A percentile compares a stretch with the other conserved stretches of the same genome.
These are phyloP conservation scores for Populus tremula DNA, from an alignment of 345 rosid genomes.

Conservation along the genomic window DNA sequence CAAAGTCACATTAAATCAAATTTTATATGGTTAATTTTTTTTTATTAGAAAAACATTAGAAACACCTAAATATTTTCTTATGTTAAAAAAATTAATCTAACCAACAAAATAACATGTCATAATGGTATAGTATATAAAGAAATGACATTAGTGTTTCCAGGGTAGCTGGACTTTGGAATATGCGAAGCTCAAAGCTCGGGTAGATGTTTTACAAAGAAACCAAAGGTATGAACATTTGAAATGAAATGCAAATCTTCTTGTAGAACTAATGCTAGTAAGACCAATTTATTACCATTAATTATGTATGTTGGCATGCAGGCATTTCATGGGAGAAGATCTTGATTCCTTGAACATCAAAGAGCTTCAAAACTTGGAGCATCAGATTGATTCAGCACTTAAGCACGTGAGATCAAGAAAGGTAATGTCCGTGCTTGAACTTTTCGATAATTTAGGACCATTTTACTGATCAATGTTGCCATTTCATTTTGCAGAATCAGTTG, in stretches of 20 bases:
- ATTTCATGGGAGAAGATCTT: slow-evolving; percentile 86
- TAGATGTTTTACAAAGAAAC: slow-evolving; percentile 80
- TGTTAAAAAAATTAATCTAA: too few relatives aligned
- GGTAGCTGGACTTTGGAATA: slow-evolving; percentile 79
- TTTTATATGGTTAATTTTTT: not conserved
- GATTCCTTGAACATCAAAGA: slow-evolving; percentile 64
- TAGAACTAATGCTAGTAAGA: too few relatives aligned
- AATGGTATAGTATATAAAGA: not conserved
- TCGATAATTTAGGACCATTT: too few relatives aligned
- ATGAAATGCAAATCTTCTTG: too few relatives aligned
- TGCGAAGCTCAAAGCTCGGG: slow-evolving; percentile 86
- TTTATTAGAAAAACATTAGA: not conserved
- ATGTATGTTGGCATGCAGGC: slow-evolving; percentile 36
- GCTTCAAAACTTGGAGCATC: slow-evolving; percentile 81
- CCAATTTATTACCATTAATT: too few relatives aligned
- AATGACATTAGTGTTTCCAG: slow-evolving; percentile 27
- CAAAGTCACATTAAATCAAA: too few relatives aligned
- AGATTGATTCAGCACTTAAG: slow-evolving; percentile 70
- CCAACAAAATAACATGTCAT: too few relatives aligned
- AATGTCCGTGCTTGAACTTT: not conserved
- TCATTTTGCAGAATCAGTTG: slow-evolving; percentile 57
- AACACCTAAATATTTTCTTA: too few relatives aligned
- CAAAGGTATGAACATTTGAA: slow-evolving; percentile 45
- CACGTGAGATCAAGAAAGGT: slow-evolving; percentile 73
- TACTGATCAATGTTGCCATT: not conserved